phyloP scores from a whole-genome alignment of 1,139 yeast genomes.

The Hemisphaericaspora subhashii region DNA sequence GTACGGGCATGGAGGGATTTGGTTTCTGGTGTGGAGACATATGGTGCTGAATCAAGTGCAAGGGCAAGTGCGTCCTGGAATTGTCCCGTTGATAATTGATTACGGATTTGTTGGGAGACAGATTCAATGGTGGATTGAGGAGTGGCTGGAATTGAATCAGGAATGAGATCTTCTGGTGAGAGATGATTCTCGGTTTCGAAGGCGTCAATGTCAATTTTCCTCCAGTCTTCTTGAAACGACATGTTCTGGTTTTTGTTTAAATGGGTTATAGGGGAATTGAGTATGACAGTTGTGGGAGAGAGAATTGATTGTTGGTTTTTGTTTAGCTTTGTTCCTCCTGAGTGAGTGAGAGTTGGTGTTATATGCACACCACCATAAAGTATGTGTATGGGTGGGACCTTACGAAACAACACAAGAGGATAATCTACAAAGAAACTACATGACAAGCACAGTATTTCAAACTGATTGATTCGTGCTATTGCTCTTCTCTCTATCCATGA shows the following conservation, averaged over 20 bases:
- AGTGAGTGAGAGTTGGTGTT: too few species aligned
- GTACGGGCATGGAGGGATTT: slow-evolving; percentile 53
- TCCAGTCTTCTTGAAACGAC: slow-evolving; percentile 40
- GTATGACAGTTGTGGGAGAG: not conserved
- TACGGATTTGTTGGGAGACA: slow-evolving; percentile 58
- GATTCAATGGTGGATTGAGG: slow-evolving; percentile 55
- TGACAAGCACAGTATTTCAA: too few species aligned
- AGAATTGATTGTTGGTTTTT: not conserved
- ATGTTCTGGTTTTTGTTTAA: slow-evolving; percentile 4
- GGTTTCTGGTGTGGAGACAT: slow-evolving; percentile 59
- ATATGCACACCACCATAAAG: not conserved
- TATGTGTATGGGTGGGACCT: too few species aligned
- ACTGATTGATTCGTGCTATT: too few species aligned
- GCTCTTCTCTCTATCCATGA: not conserved
- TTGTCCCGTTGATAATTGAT: slow-evolving; percentile 70
- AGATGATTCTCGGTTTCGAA: slow-evolving; percentile 79
- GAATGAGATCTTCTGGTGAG: slow-evolving; percentile 62
- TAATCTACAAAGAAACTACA: too few species aligned
- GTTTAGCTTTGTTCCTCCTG: too few species aligned
- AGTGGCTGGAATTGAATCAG: slow-evolving; percentile 43
- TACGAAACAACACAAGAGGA: too few species aligned
- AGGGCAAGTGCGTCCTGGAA: slow-evolving; percentile 62
- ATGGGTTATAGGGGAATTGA: not conserved
- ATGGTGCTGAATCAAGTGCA: slow-evolving; percentile 77
- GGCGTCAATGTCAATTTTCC: slow-evolving; percentile 92